Conservation (phyloP, 2,329 filamentous ascomycete species). For the Epichloe sibirici region DNA sequence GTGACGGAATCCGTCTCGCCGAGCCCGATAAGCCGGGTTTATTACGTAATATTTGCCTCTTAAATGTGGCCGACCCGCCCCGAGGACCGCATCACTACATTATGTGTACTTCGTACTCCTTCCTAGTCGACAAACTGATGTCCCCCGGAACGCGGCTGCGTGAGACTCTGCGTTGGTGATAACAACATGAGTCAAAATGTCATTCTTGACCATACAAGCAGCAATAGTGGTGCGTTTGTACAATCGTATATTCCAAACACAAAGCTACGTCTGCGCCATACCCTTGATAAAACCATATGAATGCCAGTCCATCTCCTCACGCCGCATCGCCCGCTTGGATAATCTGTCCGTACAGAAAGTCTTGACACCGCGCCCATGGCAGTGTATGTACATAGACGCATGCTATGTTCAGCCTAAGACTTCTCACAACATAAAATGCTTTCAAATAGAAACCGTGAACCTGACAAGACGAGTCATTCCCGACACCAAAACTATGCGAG, state of each 20-base stretch:
- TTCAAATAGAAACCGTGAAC: background rate
- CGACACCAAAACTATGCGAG: conserved; percentile 4
- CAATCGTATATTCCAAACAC: background rate
- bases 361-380: background rate
- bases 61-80: background rate
- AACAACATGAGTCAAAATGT: too few species aligned
- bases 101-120: too few species aligned
- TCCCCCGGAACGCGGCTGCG: background rate
- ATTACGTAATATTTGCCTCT: conserved; percentile 1
- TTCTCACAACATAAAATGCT: background rate
- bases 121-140: background rate
- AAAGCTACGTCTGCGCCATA: background rate
- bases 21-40: background rate
- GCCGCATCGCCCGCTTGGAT: background rate
- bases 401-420: background rate
- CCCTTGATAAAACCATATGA: background rate
- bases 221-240: background rate
- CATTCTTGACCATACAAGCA: too few species aligned
- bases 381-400: background rate
- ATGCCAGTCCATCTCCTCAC: background rate
- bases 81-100: background rate
- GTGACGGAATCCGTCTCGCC: too few species aligned
- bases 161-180: background rate
- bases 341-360: background rate
- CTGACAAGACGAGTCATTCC: background rate